Evolutionary conservation across 805 yeast species (phyloP), one percentile per base, ranked within the genome.

Genomic region (Saturnispora dispora): DNA sequence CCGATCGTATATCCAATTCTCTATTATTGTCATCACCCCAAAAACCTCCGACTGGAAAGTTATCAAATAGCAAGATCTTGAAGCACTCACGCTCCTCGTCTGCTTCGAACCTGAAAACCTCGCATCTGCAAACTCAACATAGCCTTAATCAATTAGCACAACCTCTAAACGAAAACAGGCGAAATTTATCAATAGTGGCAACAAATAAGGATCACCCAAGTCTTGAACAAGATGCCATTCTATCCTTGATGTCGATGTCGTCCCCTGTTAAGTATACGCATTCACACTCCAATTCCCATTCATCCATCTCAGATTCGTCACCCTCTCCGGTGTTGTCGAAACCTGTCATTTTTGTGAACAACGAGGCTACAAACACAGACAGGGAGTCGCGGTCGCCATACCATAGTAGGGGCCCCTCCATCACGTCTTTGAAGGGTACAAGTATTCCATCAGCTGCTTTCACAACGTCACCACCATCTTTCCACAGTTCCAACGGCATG

Each of bases 181-280:
- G 35, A 43, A 43, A 37, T 17, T 33, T 45, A 20, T 27, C 47
- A 10, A 23, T 33, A 20, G 17, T 45, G 15, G 13, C 41, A 9
- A 22, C 48, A 20, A 23, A 11, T 22, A 20, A 46, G 45, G 23
- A 47, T 51, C 65, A 62, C 27, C 62, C 48, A 55, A 63, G 54
- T 62, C 64, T 55, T 62, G 83, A 78, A 55, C 77, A 77, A 57
- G 82, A 78, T 46, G 83, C 83, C 6, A 74, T 78, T 10, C 65
- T 73, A 59, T 76, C 82, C 22, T 66, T 78, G 48, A 78, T 78
- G 73, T 75, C 81, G 37, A 66, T 78, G 40, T 71, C 82, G 7
- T 75, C 81, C 1, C 82, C 83, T 7, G 62, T 61, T 13, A 68
- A 64, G 35, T 55, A 53, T 39, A 17, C 53, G 13, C 51, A 45